Conservation (phyloP, 2,329 filamentous ascomycete genomes). For the Meredithiella fracta region DNA sequence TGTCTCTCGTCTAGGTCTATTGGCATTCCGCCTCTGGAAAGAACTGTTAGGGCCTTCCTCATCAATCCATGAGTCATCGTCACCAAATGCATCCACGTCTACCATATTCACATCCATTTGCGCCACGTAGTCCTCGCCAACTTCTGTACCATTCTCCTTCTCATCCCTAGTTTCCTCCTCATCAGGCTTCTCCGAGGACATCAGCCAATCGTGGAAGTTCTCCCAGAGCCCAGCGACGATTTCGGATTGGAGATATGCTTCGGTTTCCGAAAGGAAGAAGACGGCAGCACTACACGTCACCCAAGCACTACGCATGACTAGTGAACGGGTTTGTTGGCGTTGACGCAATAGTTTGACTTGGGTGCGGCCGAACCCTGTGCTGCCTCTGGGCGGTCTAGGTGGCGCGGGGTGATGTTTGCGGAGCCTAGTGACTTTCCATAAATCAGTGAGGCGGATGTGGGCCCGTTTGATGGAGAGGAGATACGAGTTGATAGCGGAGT, state of each 20-base stretch:
- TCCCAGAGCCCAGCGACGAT: constrained; percentile 69
- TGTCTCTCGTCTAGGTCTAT: not conserved
- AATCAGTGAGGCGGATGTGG: constrained; percentile 64
- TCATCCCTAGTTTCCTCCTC: constrained; percentile 11
- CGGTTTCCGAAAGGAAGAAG: constrained; percentile 77
- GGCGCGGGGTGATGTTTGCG: constrained; percentile 63
- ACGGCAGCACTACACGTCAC: constrained; percentile 74
- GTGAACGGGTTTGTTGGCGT: constrained; percentile 45
- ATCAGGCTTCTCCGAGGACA: constrained; percentile 24
- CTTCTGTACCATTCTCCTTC: not conserved
- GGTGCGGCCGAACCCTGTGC: constrained; percentile 40
- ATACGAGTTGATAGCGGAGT: constrained; percentile 76
- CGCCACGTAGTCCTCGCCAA: not conserved
- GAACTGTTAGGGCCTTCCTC: constrained; percentile 15
- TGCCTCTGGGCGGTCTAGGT: constrained; percentile 45
- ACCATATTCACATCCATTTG: constrained; percentile 1
- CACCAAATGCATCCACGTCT: constrained; percentile 8
- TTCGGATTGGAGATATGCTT: constrained; percentile 78
- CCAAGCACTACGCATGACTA: constrained; percentile 69
- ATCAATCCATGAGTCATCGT: constrained; percentile 21
- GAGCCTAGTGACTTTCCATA: constrained; percentile 74
- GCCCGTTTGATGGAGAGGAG: constrained; percentile 71
- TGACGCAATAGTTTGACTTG: constrained; percentile 45
- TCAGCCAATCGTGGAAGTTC: constrained; percentile 62
- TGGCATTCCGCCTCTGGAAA: not conserved